A percentile compares a stretch with the other conserved stretches of the same genome.
Conservation (phyloP, 768 basidiomycete genomes). For the Hypholoma sublateritium region DNA sequence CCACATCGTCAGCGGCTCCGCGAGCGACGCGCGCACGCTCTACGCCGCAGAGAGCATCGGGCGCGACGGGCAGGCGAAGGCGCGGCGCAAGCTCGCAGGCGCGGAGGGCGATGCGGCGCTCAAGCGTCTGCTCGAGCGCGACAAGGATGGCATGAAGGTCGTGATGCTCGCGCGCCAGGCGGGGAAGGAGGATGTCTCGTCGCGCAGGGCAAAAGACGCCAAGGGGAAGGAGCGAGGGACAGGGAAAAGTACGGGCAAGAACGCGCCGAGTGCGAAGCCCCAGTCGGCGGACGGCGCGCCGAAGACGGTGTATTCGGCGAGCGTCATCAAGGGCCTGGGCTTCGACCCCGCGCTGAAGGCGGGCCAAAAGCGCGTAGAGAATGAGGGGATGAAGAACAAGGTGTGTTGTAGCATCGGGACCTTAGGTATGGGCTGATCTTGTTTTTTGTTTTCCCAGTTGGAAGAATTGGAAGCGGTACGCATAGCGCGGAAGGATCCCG, state of each 20-base stretch:
- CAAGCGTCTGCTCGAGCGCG: slow-evolving; percentile 57
- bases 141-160: slow-evolving; percentile 66
- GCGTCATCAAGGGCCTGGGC: slow-evolving; percentile 68
- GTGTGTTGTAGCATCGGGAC: slow-evolving; percentile 31
- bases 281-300: neutral
- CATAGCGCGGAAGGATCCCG: slow-evolving; percentile 47
- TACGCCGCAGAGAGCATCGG: slow-evolving; percentile 73
- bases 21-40: slow-evolving; percentile 38
- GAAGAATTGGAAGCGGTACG: slow-evolving; percentile 55
- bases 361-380: slow-evolving; percentile 41
- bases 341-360: slow-evolving; percentile 73
- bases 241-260: slow-evolving; percentile 7
- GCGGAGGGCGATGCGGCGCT: slow-evolving; percentile 63
- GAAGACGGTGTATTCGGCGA: slow-evolving; percentile 53
- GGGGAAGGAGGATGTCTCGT: slow-evolving; percentile 12
- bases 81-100: slow-evolving; percentile 53
- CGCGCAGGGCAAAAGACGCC: slow-evolving; percentile 15
- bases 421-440: neutral
- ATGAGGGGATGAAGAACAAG: slow-evolving; percentile 53
- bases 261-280: neutral
- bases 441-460: slow-evolving; percentile 38
- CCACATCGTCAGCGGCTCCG: slow-evolving; percentile 60
- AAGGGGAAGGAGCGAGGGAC: slow-evolving; percentile 13
- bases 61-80: slow-evolving; percentile 75
- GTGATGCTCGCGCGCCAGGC: slow-evolving; percentile 60